Conservation (phyloP, 768 basidiomycete genomes). For the Suillus bovinus region DNA sequence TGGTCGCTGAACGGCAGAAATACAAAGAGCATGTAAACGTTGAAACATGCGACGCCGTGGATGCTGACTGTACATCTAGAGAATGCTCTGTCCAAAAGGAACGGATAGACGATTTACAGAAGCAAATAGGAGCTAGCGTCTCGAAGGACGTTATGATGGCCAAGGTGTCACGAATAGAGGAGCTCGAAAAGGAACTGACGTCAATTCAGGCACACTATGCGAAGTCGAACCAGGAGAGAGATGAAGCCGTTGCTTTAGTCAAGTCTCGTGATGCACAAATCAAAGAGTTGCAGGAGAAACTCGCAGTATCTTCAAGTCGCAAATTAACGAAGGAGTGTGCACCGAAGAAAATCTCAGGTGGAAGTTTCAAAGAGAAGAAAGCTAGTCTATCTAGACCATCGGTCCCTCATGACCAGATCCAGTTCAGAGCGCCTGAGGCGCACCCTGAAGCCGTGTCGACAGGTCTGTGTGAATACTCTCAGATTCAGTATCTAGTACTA, state of each 20-base stretch:
- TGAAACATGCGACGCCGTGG: too few species aligned
- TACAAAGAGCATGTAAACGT: not conserved
- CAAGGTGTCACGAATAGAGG: not conserved
- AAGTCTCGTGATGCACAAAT: not conserved
- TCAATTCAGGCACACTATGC: not conserved
- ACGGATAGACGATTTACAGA: not conserved
- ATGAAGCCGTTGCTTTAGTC: slow-evolving; percentile 4
- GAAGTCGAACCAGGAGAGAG: not conserved
- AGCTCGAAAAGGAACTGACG: not conserved
- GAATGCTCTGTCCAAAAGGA: not conserved
- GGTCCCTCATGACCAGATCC: not conserved
- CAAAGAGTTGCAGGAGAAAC: not conserved
- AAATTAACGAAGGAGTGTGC: not conserved
- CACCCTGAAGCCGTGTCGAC: not conserved
- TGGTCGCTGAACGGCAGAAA: not conserved
- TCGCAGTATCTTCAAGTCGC: not conserved
- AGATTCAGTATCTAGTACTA: too few species aligned
- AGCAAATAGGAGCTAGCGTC: not conserved
- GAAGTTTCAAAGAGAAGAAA: not conserved
- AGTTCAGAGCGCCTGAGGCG: too few species aligned
- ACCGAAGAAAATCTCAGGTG: not conserved
- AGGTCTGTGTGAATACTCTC: not conserved
- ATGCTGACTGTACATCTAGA: not conserved
- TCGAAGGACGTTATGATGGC: not conserved
- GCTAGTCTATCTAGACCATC: not conserved